Base-by-base conservation (phyloP, 2,329 filamentous ascomycete genomes). In the Microsporum ferrugineum region DNA sequence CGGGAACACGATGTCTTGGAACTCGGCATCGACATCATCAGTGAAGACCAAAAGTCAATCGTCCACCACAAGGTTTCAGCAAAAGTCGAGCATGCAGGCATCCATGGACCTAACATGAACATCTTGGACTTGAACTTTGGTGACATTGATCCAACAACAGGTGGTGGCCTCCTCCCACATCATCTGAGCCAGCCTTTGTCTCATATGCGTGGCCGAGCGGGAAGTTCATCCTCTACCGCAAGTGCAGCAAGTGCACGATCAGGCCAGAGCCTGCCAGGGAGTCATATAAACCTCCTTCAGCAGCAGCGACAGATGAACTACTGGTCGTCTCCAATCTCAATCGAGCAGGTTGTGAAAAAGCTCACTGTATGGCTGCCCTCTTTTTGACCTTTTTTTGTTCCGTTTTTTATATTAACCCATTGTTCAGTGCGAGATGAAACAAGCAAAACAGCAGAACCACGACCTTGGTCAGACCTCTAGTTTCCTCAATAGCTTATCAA, bases 61-160 rank as follows among this genome's bases (percentile, higher is more conserved):
- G 91, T 99, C 12, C 94, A 99, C 71, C 94, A 97, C 78, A 99
- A 99, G 72, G 94, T 99, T 56, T 91, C 92, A 23, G 91, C 94
- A 61, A 95, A 95, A 72, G 91, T 99, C 61, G 94, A 99, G 73
- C 90, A 96, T 76, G 91, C 94, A 43, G 94, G 94, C 5, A 87
- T 92, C 65, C 83, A 91, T 65, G 86, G 82, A 51, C 67, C 68
- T 4, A 82, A 86, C 8, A 83, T 85, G 6, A 88, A 83, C 67
- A 83, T 91, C 55, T 75, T 95, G 67, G 91, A 96, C 70, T 85
- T 96, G 77, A 95, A 88, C 69, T 95, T 96, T 76, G 90, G 90
- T 55, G 92, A 97, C 68, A 79, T 97, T 34, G 91, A 96, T 70
- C 88, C 89, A 12, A 79, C 79, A 2, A 84, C 88, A 29, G 88